phyloP scores from a whole-genome alignment of 768 basidiomycete species.

The Mycena filopes region DNA sequence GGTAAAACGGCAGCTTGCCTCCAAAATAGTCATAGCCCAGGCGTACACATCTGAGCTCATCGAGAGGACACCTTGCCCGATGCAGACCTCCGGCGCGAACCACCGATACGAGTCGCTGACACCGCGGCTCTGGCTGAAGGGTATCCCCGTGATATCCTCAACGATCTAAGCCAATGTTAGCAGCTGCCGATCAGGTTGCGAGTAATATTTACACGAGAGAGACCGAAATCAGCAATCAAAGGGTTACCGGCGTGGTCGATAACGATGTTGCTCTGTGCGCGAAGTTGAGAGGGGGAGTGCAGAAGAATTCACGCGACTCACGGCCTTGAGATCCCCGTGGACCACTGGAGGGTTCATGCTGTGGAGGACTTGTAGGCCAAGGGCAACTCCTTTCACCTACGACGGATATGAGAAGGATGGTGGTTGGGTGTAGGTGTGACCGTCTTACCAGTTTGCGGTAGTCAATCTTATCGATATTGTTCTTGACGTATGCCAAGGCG shows the following conservation, averaged over 20 bases:
- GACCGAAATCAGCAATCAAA: slow-evolving; percentile 66
- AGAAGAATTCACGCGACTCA: slow-evolving; percentile 36
- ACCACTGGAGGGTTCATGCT: slow-evolving; percentile 61
- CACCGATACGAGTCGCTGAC: slow-evolving; percentile 59
- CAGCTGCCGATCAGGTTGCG: background rate
- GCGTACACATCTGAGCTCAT: slow-evolving; percentile 64
- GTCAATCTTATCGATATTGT: slow-evolving; percentile 50
- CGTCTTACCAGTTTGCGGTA: slow-evolving; percentile 54
- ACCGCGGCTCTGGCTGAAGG: slow-evolving; percentile 63
- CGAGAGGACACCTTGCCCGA: slow-evolving; percentile 59
- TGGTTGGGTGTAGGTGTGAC: no score
- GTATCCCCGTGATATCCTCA: slow-evolving; percentile 66
- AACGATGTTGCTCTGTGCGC: slow-evolving; percentile 57
- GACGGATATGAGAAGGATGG: background rate
- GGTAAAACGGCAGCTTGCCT: slow-evolving; percentile 48
- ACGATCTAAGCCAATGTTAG: slow-evolving; percentile 53
- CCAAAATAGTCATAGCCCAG: slow-evolving; percentile 66
- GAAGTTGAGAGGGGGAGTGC: slow-evolving; percentile 3
- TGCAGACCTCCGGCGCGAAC: slow-evolving; percentile 67
- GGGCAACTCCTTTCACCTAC: slow-evolving; percentile 58
- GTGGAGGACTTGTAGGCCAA: slow-evolving; percentile 61
- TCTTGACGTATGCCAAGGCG: slow-evolving; percentile 58
- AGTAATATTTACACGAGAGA: slow-evolving; percentile 54
- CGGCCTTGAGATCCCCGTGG: slow-evolving; percentile 66
- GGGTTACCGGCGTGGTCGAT: slow-evolving; percentile 57